A percentile compares a stretch with the other conserved stretches of the same genome.
Conservation (phyloP, 2,329 filamentous ascomycete species). For the Fusarium staphyleae region DNA sequence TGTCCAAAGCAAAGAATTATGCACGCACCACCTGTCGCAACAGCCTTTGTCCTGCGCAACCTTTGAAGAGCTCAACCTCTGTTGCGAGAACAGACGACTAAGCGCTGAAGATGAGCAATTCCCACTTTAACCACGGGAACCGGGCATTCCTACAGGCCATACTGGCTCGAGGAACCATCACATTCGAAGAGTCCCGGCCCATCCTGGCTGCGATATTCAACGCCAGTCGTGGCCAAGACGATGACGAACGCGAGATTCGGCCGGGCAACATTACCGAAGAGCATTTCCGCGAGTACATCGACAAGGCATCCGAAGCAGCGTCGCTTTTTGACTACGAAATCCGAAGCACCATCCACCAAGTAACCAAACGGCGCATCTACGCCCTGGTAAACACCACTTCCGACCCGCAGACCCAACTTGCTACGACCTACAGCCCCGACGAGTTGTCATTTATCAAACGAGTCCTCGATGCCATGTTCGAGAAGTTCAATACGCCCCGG, state of each 20-base stretch:
- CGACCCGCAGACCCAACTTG: constrained; percentile 85
- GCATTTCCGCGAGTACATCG: constrained; percentile 73
- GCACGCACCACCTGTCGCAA: neutral
- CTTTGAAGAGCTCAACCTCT: neutral
- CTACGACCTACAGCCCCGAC: constrained; percentile 79
- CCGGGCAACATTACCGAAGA: constrained; percentile 71
- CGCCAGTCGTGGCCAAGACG: constrained; percentile 50
- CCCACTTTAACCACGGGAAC: constrained; percentile 67
- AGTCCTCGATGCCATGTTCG: constrained; percentile 90
- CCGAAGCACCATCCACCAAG: constrained; percentile 74
- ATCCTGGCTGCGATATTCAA: constrained; percentile 80
- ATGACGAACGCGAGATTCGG: constrained; percentile 49
- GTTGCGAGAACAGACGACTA: constrained; percentile 34
- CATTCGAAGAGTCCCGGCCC: constrained; percentile 73
- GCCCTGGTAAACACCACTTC: constrained; percentile 88
- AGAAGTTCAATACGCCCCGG: constrained; percentile 80
- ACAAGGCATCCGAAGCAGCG: constrained; percentile 73
- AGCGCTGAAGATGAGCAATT: constrained; percentile 34
- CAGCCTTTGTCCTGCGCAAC: constrained; percentile 1
- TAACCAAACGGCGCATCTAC: constrained; percentile 71
- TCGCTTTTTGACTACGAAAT: constrained; percentile 89
- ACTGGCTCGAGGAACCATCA: constrained; percentile 78
- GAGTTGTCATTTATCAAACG: constrained; percentile 91
- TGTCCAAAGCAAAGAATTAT: neutral
- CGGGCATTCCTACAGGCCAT: constrained; percentile 92